These are phyloP conservation scores for Stephanodiscus minutulus DNA, from an alignment of 108 stramenopile genomes.

Conservation along the genomic window DNA sequence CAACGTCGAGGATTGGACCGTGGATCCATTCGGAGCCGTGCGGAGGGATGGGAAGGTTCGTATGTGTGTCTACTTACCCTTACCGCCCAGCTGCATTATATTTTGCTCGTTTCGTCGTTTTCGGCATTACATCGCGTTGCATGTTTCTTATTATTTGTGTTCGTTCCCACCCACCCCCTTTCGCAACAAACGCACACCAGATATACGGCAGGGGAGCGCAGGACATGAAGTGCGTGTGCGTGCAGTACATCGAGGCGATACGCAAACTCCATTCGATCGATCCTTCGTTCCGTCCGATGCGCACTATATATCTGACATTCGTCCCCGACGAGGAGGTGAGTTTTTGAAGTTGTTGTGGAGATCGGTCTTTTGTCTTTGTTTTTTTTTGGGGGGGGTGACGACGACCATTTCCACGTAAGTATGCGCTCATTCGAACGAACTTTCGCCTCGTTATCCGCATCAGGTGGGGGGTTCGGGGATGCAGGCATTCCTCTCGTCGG, in stretches of 20 bases:
- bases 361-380: not conserved
- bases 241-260: constrained; percentile 93
- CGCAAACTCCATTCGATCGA: constrained; percentile 33
- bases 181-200: not conserved
- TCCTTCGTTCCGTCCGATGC: constrained; percentile 54
- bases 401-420: not conserved
- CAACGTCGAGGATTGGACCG: constrained; percentile 64
- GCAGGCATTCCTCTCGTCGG: constrained; percentile 58
- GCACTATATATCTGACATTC: constrained; percentile 72
- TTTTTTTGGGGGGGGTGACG: no score
- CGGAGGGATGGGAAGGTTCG: constrained; percentile 69
- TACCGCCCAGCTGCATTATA: no score
- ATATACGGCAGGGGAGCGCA: constrained; percentile 94
- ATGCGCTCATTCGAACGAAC: not conserved
- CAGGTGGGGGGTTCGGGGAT: constrained; percentile 74
- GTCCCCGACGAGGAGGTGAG: constrained; percentile 45
- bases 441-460: not conserved
- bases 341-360: not conserved
- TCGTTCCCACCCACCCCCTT: not conserved
- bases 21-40: constrained; percentile 82
- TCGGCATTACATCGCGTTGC: not conserved
- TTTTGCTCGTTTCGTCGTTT: no score
- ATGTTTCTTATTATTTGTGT: not conserved
- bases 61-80: no score
- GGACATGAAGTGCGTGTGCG: constrained; percentile 97